Percentiles rank a stretch among this genome's conserved stretches.
phyloP scores from a whole-genome alignment of 768 basidiomycete species.

The Panaeolus papilionaceus region DNA sequence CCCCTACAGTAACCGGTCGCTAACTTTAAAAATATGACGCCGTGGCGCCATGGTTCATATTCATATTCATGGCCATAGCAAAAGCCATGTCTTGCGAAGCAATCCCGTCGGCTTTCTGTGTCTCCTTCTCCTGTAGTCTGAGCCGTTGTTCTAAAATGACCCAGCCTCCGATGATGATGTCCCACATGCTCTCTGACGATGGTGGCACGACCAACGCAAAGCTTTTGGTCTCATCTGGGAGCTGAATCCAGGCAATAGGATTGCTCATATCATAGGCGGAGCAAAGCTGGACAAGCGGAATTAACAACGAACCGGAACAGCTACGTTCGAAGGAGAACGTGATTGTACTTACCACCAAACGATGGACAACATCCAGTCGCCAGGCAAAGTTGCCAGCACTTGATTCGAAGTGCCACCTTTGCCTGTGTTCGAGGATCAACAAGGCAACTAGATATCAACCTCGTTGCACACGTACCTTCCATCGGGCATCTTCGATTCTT shows the following conservation, averaged over 20 bases:
- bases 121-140: too few relatives aligned
- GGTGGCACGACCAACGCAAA: not conserved
- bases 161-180: too few relatives aligned
- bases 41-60: too few relatives aligned
- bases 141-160: too few relatives aligned
- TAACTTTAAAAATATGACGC: too few relatives aligned
- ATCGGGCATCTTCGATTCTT: not conserved
- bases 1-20: too few relatives aligned
- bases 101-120: too few relatives aligned
- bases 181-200: not conserved
- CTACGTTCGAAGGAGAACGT: not conserved
- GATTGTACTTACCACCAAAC: not conserved
- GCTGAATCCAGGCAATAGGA: not conserved
- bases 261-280: not conserved
- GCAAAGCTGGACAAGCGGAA: not conserved
- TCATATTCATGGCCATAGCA: too few relatives aligned
- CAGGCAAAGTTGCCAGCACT: not conserved
- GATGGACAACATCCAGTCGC: slow-evolving; percentile 3
- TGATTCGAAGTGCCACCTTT: not conserved
- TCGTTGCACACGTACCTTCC: not conserved
- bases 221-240: not conserved
- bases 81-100: too few relatives aligned
- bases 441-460: too few relatives aligned
- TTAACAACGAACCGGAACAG: too few relatives aligned
- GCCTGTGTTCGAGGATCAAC: not conserved